These are phyloP conservation scores for Ogataea pini DNA, from an alignment of 805 yeast species.

Conservation along the genomic window DNA sequence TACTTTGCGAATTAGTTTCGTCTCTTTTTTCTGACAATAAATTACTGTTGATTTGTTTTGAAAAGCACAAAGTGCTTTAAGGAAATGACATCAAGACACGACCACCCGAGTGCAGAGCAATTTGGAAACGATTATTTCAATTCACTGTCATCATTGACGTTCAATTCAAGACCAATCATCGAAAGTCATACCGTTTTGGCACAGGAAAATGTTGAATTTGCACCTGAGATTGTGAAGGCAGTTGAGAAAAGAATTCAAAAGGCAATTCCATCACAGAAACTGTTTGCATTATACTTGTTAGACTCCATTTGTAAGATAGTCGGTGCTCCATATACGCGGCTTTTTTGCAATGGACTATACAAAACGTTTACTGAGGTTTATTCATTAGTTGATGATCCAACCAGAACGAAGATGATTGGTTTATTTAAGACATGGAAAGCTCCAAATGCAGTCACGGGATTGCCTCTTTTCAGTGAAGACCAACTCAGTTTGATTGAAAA, in stretches of 20 bases:
- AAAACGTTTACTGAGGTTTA: conserved; percentile 74
- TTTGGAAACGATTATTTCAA: conserved; percentile 65
- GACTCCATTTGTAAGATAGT: conserved; percentile 92
- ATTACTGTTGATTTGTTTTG: conserved; percentile 5
- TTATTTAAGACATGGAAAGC: conserved; percentile 87
- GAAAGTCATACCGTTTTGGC: conserved; percentile 83
- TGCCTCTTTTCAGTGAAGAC: conserved; percentile 70
- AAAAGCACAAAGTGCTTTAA: conserved; percentile 3
- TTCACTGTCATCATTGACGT: conserved; percentile 74
- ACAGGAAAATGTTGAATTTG: conserved; percentile 75
- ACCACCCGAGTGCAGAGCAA: conserved; percentile 16
- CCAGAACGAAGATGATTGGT: conserved; percentile 70
- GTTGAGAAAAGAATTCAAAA: conserved; percentile 72
- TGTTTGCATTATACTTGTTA: conserved; percentile 78
- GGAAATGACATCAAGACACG: conserved; percentile 2
- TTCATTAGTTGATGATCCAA: conserved; percentile 73
- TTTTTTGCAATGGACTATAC: conserved; percentile 70
- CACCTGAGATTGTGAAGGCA: conserved; percentile 74
- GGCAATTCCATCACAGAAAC: conserved; percentile 80
- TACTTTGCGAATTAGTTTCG: conserved; percentile 4
- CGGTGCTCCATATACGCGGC: conserved; percentile 84
- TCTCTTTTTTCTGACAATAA: conserved; percentile 8
- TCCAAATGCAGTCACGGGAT: conserved; percentile 59
- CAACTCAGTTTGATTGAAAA: conserved; percentile 72
- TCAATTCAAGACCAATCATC: conserved; percentile 88